Evolutionary conservation across 2,329 filamentous ascomycete genomes (phyloP).

Genomic region (Graphilbum sp.): DNA sequence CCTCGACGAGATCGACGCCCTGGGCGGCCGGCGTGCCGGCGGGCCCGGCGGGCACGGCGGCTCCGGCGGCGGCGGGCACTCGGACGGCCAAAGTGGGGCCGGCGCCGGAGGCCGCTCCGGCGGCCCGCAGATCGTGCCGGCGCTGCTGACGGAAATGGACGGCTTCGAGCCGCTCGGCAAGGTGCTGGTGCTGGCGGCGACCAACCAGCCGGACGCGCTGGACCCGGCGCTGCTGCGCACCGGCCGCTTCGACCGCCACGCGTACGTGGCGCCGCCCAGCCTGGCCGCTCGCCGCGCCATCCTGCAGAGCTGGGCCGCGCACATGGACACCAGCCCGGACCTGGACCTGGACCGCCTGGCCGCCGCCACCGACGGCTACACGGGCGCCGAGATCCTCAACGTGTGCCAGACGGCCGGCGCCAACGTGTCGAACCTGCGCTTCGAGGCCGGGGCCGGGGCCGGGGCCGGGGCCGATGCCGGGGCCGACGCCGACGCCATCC

Average conservation of each 20-base stretch:
- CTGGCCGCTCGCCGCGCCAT: constrained; percentile 59
- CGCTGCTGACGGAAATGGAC: constrained; percentile 87
- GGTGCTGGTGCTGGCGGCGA: constrained; percentile 78
- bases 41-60: constrained; percentile 22
- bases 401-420: constrained; percentile 29
- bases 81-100: too few relatives aligned
- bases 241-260: constrained; percentile 67
- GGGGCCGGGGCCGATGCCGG: too few relatives aligned
- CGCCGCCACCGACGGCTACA: constrained; percentile 54
- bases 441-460: neutral
- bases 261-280: constrained; percentile 76
- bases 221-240: constrained; percentile 76
- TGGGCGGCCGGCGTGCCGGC: constrained; percentile 40
- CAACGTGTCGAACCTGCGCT: neutral
- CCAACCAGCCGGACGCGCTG: constrained; percentile 74
- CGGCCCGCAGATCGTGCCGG: constrained; percentile 72
- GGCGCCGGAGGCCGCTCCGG: constrained; percentile 19
- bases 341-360: constrained; percentile 52
- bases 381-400: constrained; percentile 62
- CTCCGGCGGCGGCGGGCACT: constrained; percentile 17
- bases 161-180: constrained; percentile 74
- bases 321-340: constrained; percentile 41
- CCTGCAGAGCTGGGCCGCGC: constrained; percentile 48
- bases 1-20: constrained; percentile 91
- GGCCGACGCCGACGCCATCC: neutral